Base-by-base conservation (phyloP, 2,329 filamentous ascomycete species). In the Fusarium guadeloupense region DNA sequence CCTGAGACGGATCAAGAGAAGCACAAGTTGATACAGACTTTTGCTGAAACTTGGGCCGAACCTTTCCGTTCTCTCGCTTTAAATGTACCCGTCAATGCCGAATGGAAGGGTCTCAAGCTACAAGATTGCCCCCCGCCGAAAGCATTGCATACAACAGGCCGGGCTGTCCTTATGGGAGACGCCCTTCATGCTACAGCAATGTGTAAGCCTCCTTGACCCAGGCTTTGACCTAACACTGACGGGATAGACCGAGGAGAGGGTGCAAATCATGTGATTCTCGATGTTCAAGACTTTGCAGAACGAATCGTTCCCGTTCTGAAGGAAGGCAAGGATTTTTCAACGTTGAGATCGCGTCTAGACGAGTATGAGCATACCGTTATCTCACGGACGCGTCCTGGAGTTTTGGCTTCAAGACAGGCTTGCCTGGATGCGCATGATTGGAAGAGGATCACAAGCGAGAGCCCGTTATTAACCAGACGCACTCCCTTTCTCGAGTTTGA, bases 171-270 rank as follows among this genome's bases (percentile, higher is more conserved):
- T 2, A 75, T 84, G 53, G 84, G 84, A 1, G 84, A 87, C 68
- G 80, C 84, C 0, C 75, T 84, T 4, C 84, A 87, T 68, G 77
- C 81, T 0, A 86, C 86, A 83, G 80, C 81, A 0, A 86, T 86
- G 83, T 86, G 82, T 86, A 77, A 71, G 82, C 71, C 13, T 4
- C 5, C 8, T 13, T 5, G 3, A 13, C 9, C n/a, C 12, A 7
- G 5, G 8, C 4, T 14, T 2, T 4, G 5, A 35, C 1, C 1
- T 1, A 1, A 4, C 2, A 21, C 50, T 39, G 41, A 35, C 7
- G 1, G 0, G 0, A 1, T 21, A 86, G 83, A 83, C 64, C 78
- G 84, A 12, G 84, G 84, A 4, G 84, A 86, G 69, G 83, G 82
- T 1, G 83, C 81, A 6, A 86, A 86, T 58, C 83, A 85, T 45